phyloP scores from a whole-genome alignment of 2,329 filamentous ascomycete species.

The Cytospora paraplurivora region DNA sequence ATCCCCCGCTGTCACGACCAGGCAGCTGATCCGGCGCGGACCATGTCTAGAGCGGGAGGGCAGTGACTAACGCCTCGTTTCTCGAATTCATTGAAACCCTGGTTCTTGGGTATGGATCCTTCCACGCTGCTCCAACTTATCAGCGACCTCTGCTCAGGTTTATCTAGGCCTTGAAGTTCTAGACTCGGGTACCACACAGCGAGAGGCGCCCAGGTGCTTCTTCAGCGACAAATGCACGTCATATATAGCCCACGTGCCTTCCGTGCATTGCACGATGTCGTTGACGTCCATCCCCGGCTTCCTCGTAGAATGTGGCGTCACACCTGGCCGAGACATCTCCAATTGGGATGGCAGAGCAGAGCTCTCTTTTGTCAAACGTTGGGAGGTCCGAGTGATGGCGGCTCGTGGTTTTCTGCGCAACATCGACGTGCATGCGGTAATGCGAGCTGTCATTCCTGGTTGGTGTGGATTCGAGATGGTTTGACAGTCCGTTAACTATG shows the following conservation, averaged over 20 bases:
- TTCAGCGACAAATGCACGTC: slow-evolving; percentile 19
- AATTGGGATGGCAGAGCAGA: slow-evolving; percentile 7
- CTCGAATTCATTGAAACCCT: neutral
- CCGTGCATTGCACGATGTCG: slow-evolving; percentile 18
- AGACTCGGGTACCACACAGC: slow-evolving; percentile 6
- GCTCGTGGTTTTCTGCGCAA: slow-evolving; percentile 15
- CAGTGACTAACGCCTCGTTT: neutral
- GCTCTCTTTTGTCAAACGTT: slow-evolving; percentile 14
- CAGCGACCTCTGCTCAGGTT: neutral
- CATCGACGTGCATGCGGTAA: neutral
- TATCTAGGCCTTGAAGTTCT: neutral
- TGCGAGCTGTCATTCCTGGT: slow-evolving; percentile 14
- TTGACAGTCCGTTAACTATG: slow-evolving; percentile 5
- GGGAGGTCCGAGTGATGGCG: slow-evolving; percentile 17
- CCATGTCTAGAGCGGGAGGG: neutral
- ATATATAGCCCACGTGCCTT: slow-evolving; percentile 23
- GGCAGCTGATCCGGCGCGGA: neutral
- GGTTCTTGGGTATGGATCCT: neutral
- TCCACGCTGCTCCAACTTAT: neutral
- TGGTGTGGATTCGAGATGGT: slow-evolving; percentile 14
- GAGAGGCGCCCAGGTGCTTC: slow-evolving; percentile 1
- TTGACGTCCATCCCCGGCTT: slow-evolving; percentile 10
- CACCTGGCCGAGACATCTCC: slow-evolving; percentile 12
- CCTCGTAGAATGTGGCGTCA: slow-evolving; percentile 6
- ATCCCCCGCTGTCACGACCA: neutral